These are phyloP conservation scores for Cordyceps cateniannulata DNA, from an alignment of 2,329 filamentous ascomycete species.

Conservation along the genomic window DNA sequence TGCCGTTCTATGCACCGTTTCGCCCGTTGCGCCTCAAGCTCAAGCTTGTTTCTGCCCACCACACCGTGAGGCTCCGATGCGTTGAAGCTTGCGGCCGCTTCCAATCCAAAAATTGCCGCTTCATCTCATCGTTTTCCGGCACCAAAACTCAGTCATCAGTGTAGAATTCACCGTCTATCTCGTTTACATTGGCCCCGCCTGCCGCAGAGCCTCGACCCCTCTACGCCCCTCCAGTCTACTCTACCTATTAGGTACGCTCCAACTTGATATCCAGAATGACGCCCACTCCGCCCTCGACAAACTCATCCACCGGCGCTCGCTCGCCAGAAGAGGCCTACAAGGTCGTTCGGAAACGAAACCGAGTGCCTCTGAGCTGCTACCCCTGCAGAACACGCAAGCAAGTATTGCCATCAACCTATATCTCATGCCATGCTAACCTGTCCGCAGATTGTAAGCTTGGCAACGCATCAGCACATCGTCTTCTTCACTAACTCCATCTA, in stretches of 20 bases:
- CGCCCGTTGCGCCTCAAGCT: neutral
- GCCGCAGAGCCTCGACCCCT: neutral
- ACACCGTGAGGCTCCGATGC: neutral
- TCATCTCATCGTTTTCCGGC: neutral
- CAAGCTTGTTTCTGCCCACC: neutral
- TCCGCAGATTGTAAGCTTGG: slow-evolving; percentile 30
- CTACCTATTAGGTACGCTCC: neutral
- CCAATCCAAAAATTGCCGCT: neutral
- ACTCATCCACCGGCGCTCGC: slow-evolving; percentile 66
- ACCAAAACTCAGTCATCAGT: neutral
- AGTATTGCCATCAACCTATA: slow-evolving; percentile 22
- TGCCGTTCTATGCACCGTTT: neutral
- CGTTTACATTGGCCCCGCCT: neutral
- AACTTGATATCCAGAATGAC: slow-evolving; percentile 45
- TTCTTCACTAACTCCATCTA: slow-evolving; percentile 30
- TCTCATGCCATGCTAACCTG: slow-evolving; percentile 15
- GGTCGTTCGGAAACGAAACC: slow-evolving; percentile 85
- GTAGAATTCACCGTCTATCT: neutral
- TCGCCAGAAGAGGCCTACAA: slow-evolving; percentile 83
- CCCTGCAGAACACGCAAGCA: slow-evolving; percentile 90
- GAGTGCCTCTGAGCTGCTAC: slow-evolving; percentile 84
- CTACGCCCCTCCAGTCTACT: neutral
- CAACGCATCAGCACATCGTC: slow-evolving; percentile 3
- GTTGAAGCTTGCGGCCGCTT: neutral
- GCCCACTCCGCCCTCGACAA: slow-evolving; percentile 71